Evolutionary conservation across 2,329 filamentous ascomycete genomes (phyloP).

Genomic region (Zymoseptoria ardabiliae): DNA sequence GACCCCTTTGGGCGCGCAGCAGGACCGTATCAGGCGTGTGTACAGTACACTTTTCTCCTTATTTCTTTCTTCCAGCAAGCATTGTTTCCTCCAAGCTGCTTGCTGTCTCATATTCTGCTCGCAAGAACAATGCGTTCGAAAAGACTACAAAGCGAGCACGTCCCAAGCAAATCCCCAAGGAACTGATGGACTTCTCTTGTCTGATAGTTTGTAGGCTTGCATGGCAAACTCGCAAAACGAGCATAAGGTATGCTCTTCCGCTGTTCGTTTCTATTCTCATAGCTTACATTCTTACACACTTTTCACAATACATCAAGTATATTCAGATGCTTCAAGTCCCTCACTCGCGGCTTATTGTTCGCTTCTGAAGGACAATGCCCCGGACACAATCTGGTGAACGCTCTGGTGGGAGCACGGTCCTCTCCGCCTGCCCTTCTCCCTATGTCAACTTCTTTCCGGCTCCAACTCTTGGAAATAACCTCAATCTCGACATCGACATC

Average conservation of each 20-base stretch:
- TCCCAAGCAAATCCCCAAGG: neutral
- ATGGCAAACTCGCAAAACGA: neutral
- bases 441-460: neutral
- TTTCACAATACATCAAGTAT: neutral
- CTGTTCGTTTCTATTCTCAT: neutral
- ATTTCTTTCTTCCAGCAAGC: neutral
- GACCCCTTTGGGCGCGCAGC: neutral
- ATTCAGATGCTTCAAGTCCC: neutral
- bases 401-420: neutral
- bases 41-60: neutral
- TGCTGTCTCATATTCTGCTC: neutral
- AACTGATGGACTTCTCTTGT: neutral
- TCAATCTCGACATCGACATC: neutral
- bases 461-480: neutral
- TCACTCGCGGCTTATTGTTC: neutral
- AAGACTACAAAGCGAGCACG: neutral
- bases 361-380: neutral
- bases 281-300: neutral
- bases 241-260: neutral
- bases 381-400: neutral
- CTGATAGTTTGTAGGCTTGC: neutral
- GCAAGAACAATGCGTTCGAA: neutral
- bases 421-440: neutral
- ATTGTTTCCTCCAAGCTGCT: neutral
- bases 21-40: neutral